phyloP scores from a whole-genome alignment of 495 filamentous ascomycete species.

The Xylaria telfairii region DNA sequence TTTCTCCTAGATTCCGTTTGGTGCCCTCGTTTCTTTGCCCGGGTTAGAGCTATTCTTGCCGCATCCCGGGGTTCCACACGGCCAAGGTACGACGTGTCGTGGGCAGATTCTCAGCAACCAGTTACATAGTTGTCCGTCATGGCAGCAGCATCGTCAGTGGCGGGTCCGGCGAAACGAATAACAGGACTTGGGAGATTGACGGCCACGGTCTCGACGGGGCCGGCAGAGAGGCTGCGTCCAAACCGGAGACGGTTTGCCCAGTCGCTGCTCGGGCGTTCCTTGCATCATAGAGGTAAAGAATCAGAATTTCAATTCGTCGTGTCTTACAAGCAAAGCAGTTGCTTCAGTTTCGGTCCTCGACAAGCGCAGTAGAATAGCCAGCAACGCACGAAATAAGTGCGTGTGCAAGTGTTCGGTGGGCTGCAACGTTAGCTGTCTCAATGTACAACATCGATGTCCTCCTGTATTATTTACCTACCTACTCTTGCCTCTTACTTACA shows the following conservation, averaged over 20 bases:
- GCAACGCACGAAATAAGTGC: not conserved
- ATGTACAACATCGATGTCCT: too few relatives aligned
- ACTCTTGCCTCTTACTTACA: too few relatives aligned
- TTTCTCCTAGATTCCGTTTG: not conserved
- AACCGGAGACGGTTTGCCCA: constrained; percentile 1
- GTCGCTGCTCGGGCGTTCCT: not conserved
- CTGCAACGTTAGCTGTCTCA: not conserved
- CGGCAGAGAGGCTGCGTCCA: not conserved
- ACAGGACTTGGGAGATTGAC: constrained; percentile 12
- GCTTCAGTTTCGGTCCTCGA: not conserved
- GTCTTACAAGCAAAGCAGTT: not conserved
- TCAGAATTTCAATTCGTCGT: not conserved
- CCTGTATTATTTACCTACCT: not conserved
- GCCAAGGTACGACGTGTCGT: constrained; percentile 5
- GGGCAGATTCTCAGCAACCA: not conserved
- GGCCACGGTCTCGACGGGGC: not conserved
- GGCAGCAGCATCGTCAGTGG: constrained; percentile 12
- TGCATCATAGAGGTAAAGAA: constrained; percentile 8
- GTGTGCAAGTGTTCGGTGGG: not conserved
- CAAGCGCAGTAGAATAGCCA: not conserved
- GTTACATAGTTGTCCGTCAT: constrained; percentile 14
- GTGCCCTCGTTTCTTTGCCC: not conserved
- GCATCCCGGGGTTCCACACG: not conserved
- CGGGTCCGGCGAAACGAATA: constrained; percentile 20
- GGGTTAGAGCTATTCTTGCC: not conserved